Percentiles rank a stretch among this genome's conserved stretches.
These are phyloP conservation scores for Cercospora sp. DNA, from an alignment of 2,329 filamentous ascomycete genomes.

Conservation along the genomic window DNA sequence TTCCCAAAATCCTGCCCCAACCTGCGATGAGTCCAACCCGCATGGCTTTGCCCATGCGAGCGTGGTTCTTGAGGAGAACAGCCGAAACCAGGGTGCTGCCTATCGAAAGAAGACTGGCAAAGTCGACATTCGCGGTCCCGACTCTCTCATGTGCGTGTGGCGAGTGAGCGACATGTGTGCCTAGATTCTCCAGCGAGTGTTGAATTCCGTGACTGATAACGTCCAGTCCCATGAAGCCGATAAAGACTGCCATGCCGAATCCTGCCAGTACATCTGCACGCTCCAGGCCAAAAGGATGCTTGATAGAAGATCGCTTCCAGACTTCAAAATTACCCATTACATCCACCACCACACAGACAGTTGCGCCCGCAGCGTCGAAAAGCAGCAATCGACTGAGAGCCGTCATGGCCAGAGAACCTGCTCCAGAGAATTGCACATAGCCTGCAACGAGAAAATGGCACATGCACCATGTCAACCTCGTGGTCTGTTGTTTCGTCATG, in stretches of 20 bases:
- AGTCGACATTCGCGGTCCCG: slow-evolving; percentile 74
- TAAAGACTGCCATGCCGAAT: slow-evolving; percentile 91
- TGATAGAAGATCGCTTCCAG: slow-evolving; percentile 88
- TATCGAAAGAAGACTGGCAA: slow-evolving; percentile 79
- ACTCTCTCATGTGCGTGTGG: slow-evolving; percentile 61
- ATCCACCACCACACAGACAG: slow-evolving; percentile 88
- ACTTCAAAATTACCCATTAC: slow-evolving; percentile 96
- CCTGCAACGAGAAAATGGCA: slow-evolving; percentile 82
- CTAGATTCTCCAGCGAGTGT: slow-evolving; percentile 77
- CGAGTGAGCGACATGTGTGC: slow-evolving; percentile 69
- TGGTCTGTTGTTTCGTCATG: slow-evolving; percentile 85
- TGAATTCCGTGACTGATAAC: slow-evolving; percentile 91
- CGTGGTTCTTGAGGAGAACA: slow-evolving; percentile 84
- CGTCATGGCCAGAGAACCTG: slow-evolving; percentile 85
- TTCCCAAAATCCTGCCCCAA: slow-evolving; percentile 83
- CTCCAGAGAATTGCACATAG: slow-evolving; percentile 81
- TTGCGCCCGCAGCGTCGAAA: slow-evolving; percentile 90
- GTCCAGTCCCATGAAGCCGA: slow-evolving; percentile 97
- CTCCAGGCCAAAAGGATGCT: slow-evolving; percentile 88
- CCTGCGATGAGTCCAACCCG: slow-evolving; percentile 78
- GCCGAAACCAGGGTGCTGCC: slow-evolving; percentile 81
- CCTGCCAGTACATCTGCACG: slow-evolving; percentile 91
- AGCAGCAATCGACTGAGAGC: slow-evolving; percentile 90
- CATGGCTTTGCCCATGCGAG: slow-evolving; percentile 89
- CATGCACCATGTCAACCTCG: slow-evolving; percentile 82